Conservation (phyloP, 345 rosid genomes). For the Brassica cretica region DNA sequence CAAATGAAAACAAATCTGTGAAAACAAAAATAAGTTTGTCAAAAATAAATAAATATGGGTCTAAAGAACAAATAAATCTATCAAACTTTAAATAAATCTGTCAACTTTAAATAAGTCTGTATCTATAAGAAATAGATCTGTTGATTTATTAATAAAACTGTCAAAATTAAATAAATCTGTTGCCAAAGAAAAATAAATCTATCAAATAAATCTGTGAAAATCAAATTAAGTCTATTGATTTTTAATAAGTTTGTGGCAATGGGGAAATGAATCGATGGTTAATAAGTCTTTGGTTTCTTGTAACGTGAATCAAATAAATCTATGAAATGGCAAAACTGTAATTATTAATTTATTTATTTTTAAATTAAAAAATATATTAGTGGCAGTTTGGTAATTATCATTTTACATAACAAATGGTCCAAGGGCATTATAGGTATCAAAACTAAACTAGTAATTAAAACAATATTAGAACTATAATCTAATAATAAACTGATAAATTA, state of each 20-base stretch:
- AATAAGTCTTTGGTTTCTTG: not conserved
- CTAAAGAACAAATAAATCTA: not conserved
- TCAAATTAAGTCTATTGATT: not conserved
- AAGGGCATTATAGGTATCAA: not conserved
- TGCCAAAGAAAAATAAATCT: not conserved
- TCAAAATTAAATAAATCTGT: not conserved
- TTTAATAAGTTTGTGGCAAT: not conserved
- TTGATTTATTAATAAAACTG: not conserved
- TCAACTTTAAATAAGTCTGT: not conserved
- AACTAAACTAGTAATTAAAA: not conserved
- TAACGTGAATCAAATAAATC: not conserved
- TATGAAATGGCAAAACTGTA: not conserved
- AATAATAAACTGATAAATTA: too few relatives aligned
- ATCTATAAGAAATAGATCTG: not conserved
- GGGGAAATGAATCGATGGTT: not conserved
- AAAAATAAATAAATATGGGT: not conserved
- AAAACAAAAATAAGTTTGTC: not conserved
- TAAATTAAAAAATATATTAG: not conserved
- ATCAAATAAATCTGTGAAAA: not conserved
- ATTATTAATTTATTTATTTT: not conserved
- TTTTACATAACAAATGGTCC: not conserved
- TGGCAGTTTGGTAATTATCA: not conserved
- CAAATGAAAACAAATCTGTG: not conserved
- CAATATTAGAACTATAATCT: not conserved
- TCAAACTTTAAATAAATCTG: not conserved